A percentile compares a stretch with the other conserved stretches of the same genome.
These are phyloP conservation scores for Simmondsia chinensis DNA, from an alignment of 148 eudicot species.

Conservation along the genomic window DNA sequence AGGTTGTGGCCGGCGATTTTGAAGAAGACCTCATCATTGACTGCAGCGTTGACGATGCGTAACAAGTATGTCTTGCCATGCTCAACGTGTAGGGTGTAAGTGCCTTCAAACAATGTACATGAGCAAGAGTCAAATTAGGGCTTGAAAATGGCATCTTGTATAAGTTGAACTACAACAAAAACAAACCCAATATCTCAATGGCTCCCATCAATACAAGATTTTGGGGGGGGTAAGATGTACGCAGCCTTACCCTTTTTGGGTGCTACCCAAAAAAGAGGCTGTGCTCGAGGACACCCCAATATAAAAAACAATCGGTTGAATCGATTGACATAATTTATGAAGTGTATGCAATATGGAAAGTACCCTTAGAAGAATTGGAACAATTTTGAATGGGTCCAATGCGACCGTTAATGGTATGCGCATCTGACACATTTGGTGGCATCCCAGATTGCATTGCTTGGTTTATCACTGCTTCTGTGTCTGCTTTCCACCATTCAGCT, in stretches of 20 bases:
- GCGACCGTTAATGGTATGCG: conserved; percentile 65
- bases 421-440: conserved; percentile 68
- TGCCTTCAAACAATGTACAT: conserved; percentile 15
- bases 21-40: conserved; percentile 75
- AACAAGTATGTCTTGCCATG: conserved; percentile 52
- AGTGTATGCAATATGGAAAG: neutral
- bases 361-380: conserved; percentile 27
- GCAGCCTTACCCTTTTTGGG: too few species aligned
- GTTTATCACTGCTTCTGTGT: conserved; percentile 53
- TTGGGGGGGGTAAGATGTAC: too few species aligned
- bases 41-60: conserved; percentile 65
- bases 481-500: conserved; percentile 93
- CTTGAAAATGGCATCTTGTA: neutral
- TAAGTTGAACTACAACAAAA: too few species aligned
- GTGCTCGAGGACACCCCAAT: too few species aligned
- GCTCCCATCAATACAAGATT: too few species aligned
- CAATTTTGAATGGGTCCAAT: conserved; percentile 59
- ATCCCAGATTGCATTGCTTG: conserved; percentile 43
- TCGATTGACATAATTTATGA: neutral
- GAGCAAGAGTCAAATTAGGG: neutral
- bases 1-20: conserved; percentile 52
- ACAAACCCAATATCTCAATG: too few species aligned
- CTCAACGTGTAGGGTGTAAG: conserved; percentile 42
- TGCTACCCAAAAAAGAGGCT: too few species aligned
- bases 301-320: too few species aligned